A percentile compares a stretch with the other conserved stretches of the same genome.
Conservation (phyloP, 2,329 filamentous ascomycete genomes). For the Colletotrichum godetiae region DNA sequence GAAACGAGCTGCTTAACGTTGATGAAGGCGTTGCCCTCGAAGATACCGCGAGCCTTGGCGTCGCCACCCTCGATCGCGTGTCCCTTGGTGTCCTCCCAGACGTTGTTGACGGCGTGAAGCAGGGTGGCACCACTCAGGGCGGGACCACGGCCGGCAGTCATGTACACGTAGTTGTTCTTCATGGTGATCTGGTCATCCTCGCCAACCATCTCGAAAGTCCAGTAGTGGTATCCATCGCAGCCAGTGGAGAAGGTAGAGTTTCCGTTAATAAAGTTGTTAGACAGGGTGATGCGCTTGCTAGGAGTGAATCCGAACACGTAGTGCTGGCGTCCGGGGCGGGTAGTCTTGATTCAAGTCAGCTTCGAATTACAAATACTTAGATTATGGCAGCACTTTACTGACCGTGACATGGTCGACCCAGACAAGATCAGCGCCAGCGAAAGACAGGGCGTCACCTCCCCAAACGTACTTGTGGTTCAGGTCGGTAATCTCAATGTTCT, state of each 20-base stretch:
- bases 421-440: conserved; percentile 25
- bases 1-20: conserved; percentile 38
- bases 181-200: conserved; percentile 31
- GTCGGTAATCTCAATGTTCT: conserved; percentile 27
- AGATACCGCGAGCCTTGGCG: conserved; percentile 38
- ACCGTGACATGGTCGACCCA: conserved; percentile 34
- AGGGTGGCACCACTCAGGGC: conserved; percentile 43
- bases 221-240: conserved; percentile 31
- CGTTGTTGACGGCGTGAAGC: conserved; percentile 46
- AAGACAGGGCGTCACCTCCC: conserved; percentile 30
- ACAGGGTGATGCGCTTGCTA: conserved; percentile 32
- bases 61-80: conserved; percentile 43
- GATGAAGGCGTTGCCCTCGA: conserved; percentile 42
- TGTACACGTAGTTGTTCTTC: conserved; percentile 39
- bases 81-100: conserved; percentile 42
- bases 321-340: conserved; percentile 29
- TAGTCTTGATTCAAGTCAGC: conserved; percentile 6
- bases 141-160: conserved; percentile 41
- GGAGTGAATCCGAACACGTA: conserved; percentile 30
- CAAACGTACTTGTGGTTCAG: conserved; percentile 32
- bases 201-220: conserved; percentile 24
- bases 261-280: conserved; percentile 34
- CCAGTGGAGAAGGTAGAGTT: conserved; percentile 23
- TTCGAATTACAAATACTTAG: background rate
- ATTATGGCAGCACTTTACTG: background rate